A percentile compares a stretch with the other conserved stretches of the same genome.
Evolutionary conservation across 768 basidiomycete species (phyloP).

Genomic region (Leccinum subgranulosum): DNA sequence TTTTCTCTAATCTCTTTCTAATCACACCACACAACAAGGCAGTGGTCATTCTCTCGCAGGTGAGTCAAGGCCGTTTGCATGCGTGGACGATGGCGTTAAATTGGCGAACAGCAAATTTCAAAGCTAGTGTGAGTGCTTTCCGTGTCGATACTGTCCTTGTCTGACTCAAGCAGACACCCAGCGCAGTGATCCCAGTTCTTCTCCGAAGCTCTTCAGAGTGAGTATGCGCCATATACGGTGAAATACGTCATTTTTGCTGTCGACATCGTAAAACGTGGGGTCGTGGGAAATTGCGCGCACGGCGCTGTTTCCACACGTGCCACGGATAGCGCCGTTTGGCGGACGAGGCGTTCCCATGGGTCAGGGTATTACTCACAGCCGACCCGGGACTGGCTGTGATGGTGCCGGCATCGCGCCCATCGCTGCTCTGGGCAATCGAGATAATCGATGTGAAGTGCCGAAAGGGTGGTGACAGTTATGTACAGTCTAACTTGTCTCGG

Average conservation of each 20-base stretch:
- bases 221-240: conserved; percentile 14
- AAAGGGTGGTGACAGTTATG: conserved; percentile 9
- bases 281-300: conserved; percentile 32
- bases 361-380: not conserved
- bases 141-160: not conserved
- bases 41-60: conserved; percentile 13
- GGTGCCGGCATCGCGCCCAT: conserved; percentile 18
- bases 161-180: conserved; percentile 11
- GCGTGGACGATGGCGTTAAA: conserved; percentile 2
- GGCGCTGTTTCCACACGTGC: conserved; percentile 19
- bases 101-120: conserved; percentile 8
- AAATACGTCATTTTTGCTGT: conserved; percentile 29
- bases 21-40: conserved; percentile 15
- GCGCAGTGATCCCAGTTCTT: not conserved
- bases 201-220: conserved; percentile 14
- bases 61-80: conserved; percentile 10
- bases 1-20: conserved; percentile 19
- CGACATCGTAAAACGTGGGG: conserved; percentile 40
- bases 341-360: conserved; percentile 3
- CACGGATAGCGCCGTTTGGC: not conserved
- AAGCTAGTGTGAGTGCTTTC: conserved; percentile 14
- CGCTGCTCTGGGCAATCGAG: not conserved
- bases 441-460: conserved; percentile 14
- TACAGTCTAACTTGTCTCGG: conserved; percentile 23
- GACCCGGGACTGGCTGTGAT: conserved; percentile 10